Conservation (phyloP, 1,139 yeast genomes). For the Yamadazyma jaroonii region DNA sequence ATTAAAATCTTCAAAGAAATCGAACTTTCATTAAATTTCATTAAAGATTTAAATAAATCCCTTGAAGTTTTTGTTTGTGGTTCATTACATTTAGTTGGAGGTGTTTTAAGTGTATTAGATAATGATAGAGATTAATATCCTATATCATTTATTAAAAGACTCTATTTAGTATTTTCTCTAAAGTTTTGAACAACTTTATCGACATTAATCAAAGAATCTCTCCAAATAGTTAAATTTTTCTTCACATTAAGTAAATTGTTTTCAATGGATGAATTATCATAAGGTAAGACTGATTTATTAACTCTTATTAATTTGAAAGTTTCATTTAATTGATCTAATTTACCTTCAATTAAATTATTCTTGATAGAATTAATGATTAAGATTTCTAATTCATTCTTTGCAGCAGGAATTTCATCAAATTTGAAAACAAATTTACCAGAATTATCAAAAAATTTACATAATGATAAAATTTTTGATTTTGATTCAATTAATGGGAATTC, state of each 20-base stretch:
- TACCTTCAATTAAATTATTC: slow-evolving; percentile 46
- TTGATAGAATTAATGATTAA: slow-evolving; percentile 45
- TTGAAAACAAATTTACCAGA: slow-evolving; percentile 27
- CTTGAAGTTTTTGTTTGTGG: slow-evolving; percentile 91
- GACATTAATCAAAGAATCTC: slow-evolving; percentile 38
- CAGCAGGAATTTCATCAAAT: slow-evolving; percentile 40
- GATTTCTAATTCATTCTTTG: slow-evolving; percentile 38
- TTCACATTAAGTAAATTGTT: slow-evolving; percentile 38
- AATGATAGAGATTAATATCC: slow-evolving; percentile 28
- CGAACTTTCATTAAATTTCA: slow-evolving; percentile 65
- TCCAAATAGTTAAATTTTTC: slow-evolving; percentile 39
- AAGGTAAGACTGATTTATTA: slow-evolving; percentile 42
- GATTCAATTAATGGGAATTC: slow-evolving; percentile 21
- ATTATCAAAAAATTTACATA: slow-evolving; percentile 38
- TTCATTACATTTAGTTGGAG: slow-evolving; percentile 91
- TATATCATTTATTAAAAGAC: not conserved
- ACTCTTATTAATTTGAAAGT: slow-evolving; percentile 44
- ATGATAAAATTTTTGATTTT: slow-evolving; percentile 42
- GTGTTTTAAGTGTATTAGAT: slow-evolving; percentile 81
- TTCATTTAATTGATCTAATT: slow-evolving; percentile 44
- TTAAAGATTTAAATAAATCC: slow-evolving; percentile 40
- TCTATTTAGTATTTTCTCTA: slow-evolving; percentile 39
- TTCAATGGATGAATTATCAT: slow-evolving; percentile 26
- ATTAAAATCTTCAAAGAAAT: slow-evolving; percentile 62
- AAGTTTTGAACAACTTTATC: slow-evolving; percentile 43